phyloP scores from a whole-genome alignment of 306 rosid genomes.

The Hylodesmum podocarpum region DNA sequence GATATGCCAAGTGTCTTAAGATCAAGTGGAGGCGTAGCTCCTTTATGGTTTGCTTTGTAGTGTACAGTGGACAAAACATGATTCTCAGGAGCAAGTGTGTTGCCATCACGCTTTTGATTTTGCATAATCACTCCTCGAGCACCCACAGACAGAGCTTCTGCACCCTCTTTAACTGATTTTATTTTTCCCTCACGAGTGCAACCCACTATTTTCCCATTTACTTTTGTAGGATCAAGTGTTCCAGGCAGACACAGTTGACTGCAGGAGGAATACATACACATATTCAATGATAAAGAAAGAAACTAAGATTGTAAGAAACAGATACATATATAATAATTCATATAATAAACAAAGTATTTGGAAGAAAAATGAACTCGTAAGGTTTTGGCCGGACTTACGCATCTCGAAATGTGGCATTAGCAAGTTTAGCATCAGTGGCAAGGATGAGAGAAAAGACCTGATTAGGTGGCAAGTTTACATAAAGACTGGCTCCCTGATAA shows the following conservation, averaged over 20 bases:
- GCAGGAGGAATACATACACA: background rate
- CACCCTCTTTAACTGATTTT: conserved; percentile 26
- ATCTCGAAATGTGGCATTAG: background rate
- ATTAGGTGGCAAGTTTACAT: conserved; percentile 22
- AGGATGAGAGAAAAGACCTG: conserved; percentile 46
- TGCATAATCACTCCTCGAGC: conserved; percentile 51
- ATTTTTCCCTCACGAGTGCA: background rate
- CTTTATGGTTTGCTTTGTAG: background rate
- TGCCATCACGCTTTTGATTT: conserved; percentile 26
- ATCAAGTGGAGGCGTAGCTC: background rate
- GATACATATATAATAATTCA: too few species aligned
- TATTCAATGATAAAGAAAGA: background rate
- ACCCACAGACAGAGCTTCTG: conserved; percentile 37
- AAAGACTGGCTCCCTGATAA: conserved; percentile 61
- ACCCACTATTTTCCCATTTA: background rate
- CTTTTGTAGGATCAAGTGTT: background rate
- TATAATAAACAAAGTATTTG: background rate
- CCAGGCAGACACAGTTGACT: background rate
- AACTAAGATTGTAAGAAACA: background rate
- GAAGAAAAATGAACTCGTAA: background rate
- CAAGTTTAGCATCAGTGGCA: conserved; percentile 37
- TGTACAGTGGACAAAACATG: conserved; percentile 45
- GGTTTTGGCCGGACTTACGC: conserved; percentile 49
- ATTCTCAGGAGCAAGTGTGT: conserved; percentile 41
- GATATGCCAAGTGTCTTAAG: too few species aligned